phyloP scores from a whole-genome alignment of 768 basidiomycete genomes.

The Trametes meyenii region DNA sequence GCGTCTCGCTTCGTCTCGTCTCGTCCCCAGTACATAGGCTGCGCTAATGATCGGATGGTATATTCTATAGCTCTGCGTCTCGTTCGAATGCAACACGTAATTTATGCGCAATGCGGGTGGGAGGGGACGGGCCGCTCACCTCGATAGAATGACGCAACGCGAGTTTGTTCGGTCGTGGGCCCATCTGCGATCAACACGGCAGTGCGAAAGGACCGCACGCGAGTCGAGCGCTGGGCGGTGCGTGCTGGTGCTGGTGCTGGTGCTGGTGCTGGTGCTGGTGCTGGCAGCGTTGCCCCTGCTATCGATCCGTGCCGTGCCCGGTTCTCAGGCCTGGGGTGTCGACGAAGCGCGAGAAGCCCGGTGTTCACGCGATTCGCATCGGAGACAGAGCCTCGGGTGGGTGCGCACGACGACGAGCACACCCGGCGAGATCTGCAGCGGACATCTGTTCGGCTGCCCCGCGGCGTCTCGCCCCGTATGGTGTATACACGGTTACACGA shows the following conservation, averaged over 20 bases:
- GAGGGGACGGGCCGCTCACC: neutral
- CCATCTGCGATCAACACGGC: slow-evolving; percentile 18
- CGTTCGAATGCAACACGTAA: slow-evolving; percentile 14
- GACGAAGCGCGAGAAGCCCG: slow-evolving; percentile 8
- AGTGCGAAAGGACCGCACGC: slow-evolving; percentile 18
- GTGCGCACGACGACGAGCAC: neutral
- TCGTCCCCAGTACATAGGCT: slow-evolving; percentile 4
- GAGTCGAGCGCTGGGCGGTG: neutral
- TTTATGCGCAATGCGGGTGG: slow-evolving; percentile 2
- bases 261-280: neutral
- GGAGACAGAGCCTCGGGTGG: slow-evolving; percentile 1
- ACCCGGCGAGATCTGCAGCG: slow-evolving; percentile 12
- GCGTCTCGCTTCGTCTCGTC: neutral
- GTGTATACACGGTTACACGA: slow-evolving; percentile 7
- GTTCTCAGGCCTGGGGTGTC: neutral
- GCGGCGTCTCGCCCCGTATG: slow-evolving; percentile 2
- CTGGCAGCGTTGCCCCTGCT: neutral
- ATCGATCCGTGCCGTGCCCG: neutral
- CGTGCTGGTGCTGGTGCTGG: neutral
- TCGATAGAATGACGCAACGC: slow-evolving; percentile 8
- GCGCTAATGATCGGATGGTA: slow-evolving; percentile 19
- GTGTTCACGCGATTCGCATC: slow-evolving; percentile 15
- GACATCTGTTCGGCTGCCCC: slow-evolving; percentile 13
- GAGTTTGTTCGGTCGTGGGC: slow-evolving; percentile 6
- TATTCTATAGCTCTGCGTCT: slow-evolving; percentile 13